Evolutionary conservation across 1,284 basidiomycete species (phyloP), one percentile per base, ranked within the genome.

Genomic region (Cutaneotrichosporon sp.): DNA sequence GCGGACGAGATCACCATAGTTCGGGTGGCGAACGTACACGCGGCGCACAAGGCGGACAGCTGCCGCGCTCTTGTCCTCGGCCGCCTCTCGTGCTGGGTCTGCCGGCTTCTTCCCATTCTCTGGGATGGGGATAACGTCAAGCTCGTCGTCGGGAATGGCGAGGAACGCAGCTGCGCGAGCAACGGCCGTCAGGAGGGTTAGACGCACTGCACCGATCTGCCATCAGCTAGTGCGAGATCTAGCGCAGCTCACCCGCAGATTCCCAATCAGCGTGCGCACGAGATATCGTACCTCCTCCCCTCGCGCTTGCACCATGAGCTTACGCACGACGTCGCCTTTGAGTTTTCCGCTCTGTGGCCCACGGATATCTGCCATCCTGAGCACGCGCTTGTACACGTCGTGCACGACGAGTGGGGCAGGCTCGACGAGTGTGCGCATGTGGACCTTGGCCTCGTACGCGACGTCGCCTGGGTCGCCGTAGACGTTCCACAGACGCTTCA

Each of bases 241-340:
- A 38, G 1, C 18, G 70, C 40, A 42, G n/a, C 75, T 71, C 60
- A 92, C 90, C 31, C 93, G 86, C 49, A 97, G 82, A 78, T 96
- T 91, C 69, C 88, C 88, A 46, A 86, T 86, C 40, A 97, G 83
- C 4, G 88, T 93, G 49, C 94, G 85, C 36, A 90, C 89, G 21
- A 97, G 82, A 72, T 88, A 97, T 34, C 93, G 85, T 22, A 86
- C 85, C 80, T 97, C 92, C 76, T 97, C 94, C 13, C 92, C 94
- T 62, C 85, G 86, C 0, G 91, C 89, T 8, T 91, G 86, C 2
- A 97, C 87, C 31, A 97, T 85, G 42, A 97, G 84, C 72, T 87
- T 89, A 70, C 92, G 88, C 2, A 94, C 89, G 32, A 91, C 84
- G 51, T 87, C 86, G 56, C 90, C 89, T 76, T 93, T 95, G 66